Evolutionary conservation across 805 yeast species (phyloP), one percentile per base, ranked within the genome.

Genomic region (Candida succiphila): DNA sequence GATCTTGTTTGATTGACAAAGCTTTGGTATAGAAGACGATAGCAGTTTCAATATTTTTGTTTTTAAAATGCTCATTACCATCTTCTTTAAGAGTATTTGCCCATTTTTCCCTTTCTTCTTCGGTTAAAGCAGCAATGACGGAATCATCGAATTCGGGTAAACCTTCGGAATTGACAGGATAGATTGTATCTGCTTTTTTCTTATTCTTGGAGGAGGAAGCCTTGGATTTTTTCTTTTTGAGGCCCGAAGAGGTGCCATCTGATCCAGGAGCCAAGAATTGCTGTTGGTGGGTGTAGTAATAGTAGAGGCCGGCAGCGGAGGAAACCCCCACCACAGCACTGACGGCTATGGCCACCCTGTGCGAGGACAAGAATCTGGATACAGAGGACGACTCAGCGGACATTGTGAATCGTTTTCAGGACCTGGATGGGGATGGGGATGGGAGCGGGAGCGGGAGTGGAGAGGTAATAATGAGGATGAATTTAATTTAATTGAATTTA

Each of bases 1-100:
- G 87, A 58, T 92, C 96, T 45, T 68, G 60, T 53, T 80, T 79
- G 51, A 85, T 67, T 35, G 66, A 54, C 45, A 92, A 65, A 9
- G 98, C 97, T 37, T 72, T 74, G 28, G 84, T 57, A 65, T 92
- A 92, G 57, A 69, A 79, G 29, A 71, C 74, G 48, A 87, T 73
- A 29, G 97, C 97, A n/a, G 69, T 67, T 35, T 74, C 69, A 51
- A 68, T 83, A 34, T 80, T 65, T 60, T 83, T 80, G 37, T 50
- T 50, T 57, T 79, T 82, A 68, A 84, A 92, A 37, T 64, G 73
- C 33, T 66, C 68, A 59, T 92, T 92, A 50, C 98, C 99, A 36
- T 82, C 87, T 49, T 79, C 89, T 61, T 92, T 92, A 61, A 89
- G 71, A 28, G 78, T 75, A 34, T 73, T 55, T 5, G 95, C 85